Conservation (phyloP, 78 protist species). For the Dictyostelium citrinum region DNA sequence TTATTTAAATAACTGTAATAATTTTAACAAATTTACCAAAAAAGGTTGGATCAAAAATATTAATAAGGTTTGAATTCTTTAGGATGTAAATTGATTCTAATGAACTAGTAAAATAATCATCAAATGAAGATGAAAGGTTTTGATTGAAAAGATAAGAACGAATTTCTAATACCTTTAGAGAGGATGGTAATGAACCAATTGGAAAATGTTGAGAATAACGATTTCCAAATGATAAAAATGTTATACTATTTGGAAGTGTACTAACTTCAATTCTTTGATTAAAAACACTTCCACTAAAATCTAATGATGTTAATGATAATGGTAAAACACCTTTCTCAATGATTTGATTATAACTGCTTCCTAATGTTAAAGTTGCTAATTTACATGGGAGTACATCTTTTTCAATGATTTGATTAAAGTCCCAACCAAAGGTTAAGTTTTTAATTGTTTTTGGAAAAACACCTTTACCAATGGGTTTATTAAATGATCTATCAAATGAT, state of each 20-base stretch:
- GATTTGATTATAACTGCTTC: no score
- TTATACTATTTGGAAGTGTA: background rate
- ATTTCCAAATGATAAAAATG: background rate
- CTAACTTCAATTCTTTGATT: background rate
- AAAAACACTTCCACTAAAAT: no score
- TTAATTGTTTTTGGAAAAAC: background rate
- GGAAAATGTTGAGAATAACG: no score
- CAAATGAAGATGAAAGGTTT: background rate
- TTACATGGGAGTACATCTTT: no score
- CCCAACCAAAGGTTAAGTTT: background rate
- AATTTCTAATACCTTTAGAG: background rate
- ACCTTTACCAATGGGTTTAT: background rate
- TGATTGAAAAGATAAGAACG: background rate
- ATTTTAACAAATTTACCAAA: background rate
- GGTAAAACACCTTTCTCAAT: no score
- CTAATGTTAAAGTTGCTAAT: no score
- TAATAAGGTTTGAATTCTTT: background rate
- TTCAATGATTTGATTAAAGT: background rate
- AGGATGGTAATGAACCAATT: background rate
- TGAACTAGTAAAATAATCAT: background rate
- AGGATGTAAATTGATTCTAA: background rate
- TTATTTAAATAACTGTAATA: background rate
- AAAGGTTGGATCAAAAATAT: background rate
- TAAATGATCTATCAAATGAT: background rate
- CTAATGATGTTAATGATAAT: background rate